A percentile compares a stretch with the other conserved stretches of the same genome.
phyloP scores from a whole-genome alignment of 768 basidiomycete species.

The Jaapia argillacea region DNA sequence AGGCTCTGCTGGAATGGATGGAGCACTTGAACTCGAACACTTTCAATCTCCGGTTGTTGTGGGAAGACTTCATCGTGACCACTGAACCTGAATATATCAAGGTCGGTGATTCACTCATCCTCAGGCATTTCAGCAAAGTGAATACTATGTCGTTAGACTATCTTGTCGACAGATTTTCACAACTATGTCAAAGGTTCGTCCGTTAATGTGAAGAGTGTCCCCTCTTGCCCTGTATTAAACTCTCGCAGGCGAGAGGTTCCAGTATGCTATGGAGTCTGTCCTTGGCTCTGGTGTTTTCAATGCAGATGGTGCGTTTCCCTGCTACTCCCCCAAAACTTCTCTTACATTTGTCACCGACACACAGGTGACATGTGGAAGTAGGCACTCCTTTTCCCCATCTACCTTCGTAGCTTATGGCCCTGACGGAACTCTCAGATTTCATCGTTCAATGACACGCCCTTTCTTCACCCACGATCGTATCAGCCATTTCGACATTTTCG shows the following conservation, averaged over 20 bases:
- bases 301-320: slow-evolving; percentile 41
- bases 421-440: slow-evolving; percentile 30
- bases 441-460: slow-evolving; percentile 48
- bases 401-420: not conserved
- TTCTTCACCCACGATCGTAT: slow-evolving; percentile 31
- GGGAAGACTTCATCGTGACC: slow-evolving; percentile 24
- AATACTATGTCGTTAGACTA: too few relatives aligned
- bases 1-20: too few relatives aligned
- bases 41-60: slow-evolving; percentile 20
- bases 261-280: slow-evolving; percentile 19
- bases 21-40: slow-evolving; percentile 4
- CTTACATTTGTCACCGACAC: not conserved
- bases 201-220: too few relatives aligned
- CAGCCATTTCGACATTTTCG: slow-evolving; percentile 30
- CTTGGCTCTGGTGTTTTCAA: slow-evolving; percentile 54
- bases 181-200: slow-evolving; percentile 29
- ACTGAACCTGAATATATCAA: slow-evolving; percentile 39
- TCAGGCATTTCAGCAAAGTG: too few relatives aligned
- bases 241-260: slow-evolving; percentile 13
- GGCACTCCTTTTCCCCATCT: too few relatives aligned
- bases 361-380: slow-evolving; percentile 67
- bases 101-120: too few relatives aligned
- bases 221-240: too few relatives aligned
- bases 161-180: slow-evolving; percentile 35
- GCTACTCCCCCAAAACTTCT: slow-evolving; percentile 2